Conservation (phyloP, 2,329 filamentous ascomycete species). For the Thielaviopsis ethacetica region DNA sequence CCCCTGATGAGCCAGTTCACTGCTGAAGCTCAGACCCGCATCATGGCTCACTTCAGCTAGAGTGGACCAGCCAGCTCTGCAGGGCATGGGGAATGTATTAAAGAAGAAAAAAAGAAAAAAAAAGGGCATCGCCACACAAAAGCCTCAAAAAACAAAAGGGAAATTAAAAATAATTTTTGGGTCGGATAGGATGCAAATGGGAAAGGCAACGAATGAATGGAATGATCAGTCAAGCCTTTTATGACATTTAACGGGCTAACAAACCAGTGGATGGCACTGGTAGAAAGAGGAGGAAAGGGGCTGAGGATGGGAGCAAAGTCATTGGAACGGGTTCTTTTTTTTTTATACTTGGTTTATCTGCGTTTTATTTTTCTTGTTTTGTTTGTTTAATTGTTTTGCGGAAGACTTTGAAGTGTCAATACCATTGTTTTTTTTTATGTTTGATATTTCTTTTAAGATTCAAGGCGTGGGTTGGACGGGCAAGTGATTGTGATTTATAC, state of each 20-base stretch:
- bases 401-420: constrained; percentile 4
- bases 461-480: background rate
- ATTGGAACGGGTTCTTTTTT: constrained; percentile 1
- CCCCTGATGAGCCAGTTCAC: constrained; percentile 60
- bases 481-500: too few relatives aligned
- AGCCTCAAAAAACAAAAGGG: background rate
- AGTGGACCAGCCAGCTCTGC: too few relatives aligned
- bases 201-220: constrained; percentile 11
- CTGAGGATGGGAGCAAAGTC: background rate
- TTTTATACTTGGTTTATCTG: too few relatives aligned
- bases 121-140: background rate
- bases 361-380: constrained; percentile 1
- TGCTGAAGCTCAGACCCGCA: constrained; percentile 64
- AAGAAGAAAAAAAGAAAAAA: constrained; percentile 1
- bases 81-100: constrained; percentile 1
- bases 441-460: background rate
- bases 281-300: constrained; percentile 3
- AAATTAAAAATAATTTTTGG: constrained; percentile 7
- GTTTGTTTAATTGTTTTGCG: background rate
- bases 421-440: constrained; percentile 4
- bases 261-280: background rate
- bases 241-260: too few relatives aligned
- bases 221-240: constrained; percentile 1
- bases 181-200: constrained; percentile 3
- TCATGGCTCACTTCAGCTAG: constrained; percentile 63